These are phyloP conservation scores for Trematosphaeria pertusa DNA, from an alignment of 2,329 filamentous ascomycete species.

Conservation along the genomic window DNA sequence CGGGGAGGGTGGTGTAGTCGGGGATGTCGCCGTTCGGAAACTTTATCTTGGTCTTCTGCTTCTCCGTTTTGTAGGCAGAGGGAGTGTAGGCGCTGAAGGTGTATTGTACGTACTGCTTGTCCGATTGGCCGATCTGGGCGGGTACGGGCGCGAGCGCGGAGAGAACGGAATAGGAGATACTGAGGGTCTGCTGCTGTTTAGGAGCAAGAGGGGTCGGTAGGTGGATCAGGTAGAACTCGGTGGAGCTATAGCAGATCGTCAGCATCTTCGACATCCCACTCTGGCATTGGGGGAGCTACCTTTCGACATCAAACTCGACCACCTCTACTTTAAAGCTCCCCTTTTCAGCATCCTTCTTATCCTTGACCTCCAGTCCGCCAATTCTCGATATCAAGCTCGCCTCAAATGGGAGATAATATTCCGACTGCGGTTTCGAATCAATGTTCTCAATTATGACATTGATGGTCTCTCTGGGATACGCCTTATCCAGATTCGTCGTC, in stretches of 20 bases:
- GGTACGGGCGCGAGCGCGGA: conserved; percentile 82
- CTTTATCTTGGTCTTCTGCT: conserved; percentile 98
- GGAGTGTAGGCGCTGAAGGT: conserved; percentile 84
- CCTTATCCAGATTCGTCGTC: conserved; percentile 90
- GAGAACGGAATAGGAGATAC: conserved; percentile 84
- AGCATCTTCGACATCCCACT: conserved; percentile 12
- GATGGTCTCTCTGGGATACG: conserved; percentile 85
- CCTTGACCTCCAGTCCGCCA: conserved; percentile 88
- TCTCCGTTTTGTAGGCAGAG: conserved; percentile 82
- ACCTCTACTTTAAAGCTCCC: conserved; percentile 73
- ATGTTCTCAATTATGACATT: conserved; percentile 95
- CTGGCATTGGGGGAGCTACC: conserved; percentile 45
- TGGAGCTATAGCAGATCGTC: conserved; percentile 52
- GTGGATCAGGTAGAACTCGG: conserved; percentile 81
- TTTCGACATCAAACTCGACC: conserved; percentile 64
- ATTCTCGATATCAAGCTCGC: conserved; percentile 75
- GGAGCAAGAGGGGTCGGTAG: conserved; percentile 78
- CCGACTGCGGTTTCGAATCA: conserved; percentile 76
- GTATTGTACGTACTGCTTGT: conserved; percentile 86
- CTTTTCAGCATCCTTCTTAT: conserved; percentile 79
- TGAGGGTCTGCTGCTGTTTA: conserved; percentile 81
- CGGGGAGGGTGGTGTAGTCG: conserved; percentile 79
- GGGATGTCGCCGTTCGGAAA: conserved; percentile 78
- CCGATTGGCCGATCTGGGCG: conserved; percentile 79
- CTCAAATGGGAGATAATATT: conserved; percentile 92